These are phyloP conservation scores for Colletotrichum musicola DNA, from an alignment of 2,329 filamentous ascomycete genomes.

Conservation along the genomic window DNA sequence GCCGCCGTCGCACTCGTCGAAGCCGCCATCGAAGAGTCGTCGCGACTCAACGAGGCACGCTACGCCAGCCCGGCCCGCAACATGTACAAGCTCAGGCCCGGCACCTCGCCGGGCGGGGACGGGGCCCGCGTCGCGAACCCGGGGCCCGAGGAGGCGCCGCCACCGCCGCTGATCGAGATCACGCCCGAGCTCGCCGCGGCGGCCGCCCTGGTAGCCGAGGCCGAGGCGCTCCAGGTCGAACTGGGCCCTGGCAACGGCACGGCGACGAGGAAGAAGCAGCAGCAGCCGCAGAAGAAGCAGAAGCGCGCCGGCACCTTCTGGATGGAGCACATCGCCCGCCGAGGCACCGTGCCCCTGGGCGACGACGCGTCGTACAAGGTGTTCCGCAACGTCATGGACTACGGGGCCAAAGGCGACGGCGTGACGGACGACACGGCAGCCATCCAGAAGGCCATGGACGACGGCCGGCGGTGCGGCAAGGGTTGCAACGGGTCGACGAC, in stretches of 20 bases:
- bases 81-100: neutral
- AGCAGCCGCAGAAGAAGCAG: neutral
- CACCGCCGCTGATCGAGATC: constrained; percentile 29
- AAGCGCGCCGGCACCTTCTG: neutral
- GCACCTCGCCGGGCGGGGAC: neutral
- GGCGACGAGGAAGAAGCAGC: too few species aligned
- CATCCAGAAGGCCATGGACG: constrained; percentile 40
- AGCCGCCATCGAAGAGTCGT: constrained; percentile 33
- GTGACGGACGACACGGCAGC: constrained; percentile 51
- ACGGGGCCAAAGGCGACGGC: constrained; percentile 63
- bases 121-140: neutral
- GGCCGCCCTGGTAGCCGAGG: constrained; percentile 44
- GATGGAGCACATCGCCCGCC: constrained; percentile 9
- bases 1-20: constrained; percentile 26
- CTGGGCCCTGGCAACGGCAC: neutral
- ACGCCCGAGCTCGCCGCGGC: constrained; percentile 43
- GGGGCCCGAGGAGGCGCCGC: too few species aligned
- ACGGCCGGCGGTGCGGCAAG: constrained; percentile 35
- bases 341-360: neutral
- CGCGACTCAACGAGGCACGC: neutral
- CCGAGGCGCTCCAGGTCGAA: constrained; percentile 27
- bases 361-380: constrained; percentile 60
- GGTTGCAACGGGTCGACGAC: constrained; percentile 37
- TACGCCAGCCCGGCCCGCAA: constrained; percentile 19
- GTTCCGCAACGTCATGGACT: constrained; percentile 68